Conservation (phyloP, 306 rosid species). For the Carpinus fangiana region DNA sequence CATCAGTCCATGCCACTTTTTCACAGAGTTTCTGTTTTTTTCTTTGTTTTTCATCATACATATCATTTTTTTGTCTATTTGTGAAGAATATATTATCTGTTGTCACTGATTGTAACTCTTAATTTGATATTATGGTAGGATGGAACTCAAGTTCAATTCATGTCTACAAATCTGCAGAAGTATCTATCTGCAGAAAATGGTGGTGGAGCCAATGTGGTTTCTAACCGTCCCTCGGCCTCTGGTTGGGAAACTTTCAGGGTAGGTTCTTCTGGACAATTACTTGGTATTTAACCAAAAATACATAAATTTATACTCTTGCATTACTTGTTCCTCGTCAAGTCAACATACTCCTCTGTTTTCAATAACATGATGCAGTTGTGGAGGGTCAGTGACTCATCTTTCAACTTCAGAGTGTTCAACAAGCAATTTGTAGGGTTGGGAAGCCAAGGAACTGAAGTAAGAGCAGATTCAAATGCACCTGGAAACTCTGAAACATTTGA, state of each 20-base stretch:
- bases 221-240: constrained; percentile 45
- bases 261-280: not conserved
- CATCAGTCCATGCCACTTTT: no score
- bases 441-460: constrained; percentile 23
- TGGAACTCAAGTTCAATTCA: constrained; percentile 63
- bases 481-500: constrained; percentile 46
- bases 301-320: not conserved
- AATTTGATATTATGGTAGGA: constrained; percentile 39
- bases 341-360: not conserved
- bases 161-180: constrained; percentile 49
- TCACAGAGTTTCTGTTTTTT: no score
- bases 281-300: not conserved
- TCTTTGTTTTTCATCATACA: no score
- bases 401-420: constrained; percentile 55
- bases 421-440: constrained; percentile 52
- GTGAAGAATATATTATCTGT: not conserved
- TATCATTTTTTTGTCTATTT: no score
- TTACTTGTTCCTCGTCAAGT: not conserved
- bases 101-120: not conserved
- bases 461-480: constrained; percentile 41
- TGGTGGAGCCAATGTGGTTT: constrained; percentile 52
- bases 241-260: constrained; percentile 73
- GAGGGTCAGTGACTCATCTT: constrained; percentile 54
- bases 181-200: constrained; percentile 55
- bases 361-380: constrained; percentile 42